Percentiles rank a stretch among this genome's conserved stretches.
Conservation (phyloP, 1,139 yeast species). For the Candida tetrigidarum region DNA sequence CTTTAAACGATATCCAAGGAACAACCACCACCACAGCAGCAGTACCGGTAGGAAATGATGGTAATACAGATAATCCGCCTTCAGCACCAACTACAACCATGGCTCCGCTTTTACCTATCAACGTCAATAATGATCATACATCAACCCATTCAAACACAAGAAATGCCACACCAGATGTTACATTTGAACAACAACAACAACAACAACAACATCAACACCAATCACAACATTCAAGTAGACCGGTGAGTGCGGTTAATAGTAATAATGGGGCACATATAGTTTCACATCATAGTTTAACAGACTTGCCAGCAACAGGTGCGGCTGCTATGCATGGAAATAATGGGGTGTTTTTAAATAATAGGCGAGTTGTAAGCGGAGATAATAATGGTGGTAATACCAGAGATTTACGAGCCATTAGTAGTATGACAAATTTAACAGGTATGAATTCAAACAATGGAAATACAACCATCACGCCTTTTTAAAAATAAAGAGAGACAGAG, state of each 20-base stretch:
- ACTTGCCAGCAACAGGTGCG: constrained; percentile 37
- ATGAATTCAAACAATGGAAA: constrained; percentile 10
- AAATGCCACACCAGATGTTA: background rate
- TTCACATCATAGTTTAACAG: constrained; percentile 30
- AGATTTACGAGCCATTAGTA: constrained; percentile 38
- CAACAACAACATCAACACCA: constrained; percentile 1
- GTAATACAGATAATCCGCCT: constrained; percentile 10
- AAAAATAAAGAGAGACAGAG: background rate
- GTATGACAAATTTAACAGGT: constrained; percentile 38
- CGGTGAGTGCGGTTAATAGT: background rate
- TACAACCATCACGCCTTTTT: background rate
- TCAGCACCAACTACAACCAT: constrained; percentile 11
- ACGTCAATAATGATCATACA: background rate
- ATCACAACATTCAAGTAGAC: background rate
- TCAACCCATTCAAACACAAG: constrained; percentile 3
- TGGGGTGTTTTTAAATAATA: background rate
- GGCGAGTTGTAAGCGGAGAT: constrained; percentile 1
- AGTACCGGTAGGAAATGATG: background rate
- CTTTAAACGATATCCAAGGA: constrained; percentile 14
- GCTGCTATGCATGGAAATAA: constrained; percentile 19
- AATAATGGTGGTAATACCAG: constrained; percentile 10
- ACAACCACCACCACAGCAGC: constrained; percentile 17
- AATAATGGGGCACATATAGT: constrained; percentile 10
- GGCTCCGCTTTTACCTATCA: constrained; percentile 6
- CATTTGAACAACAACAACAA: constrained; percentile 30